phyloP scores from a whole-genome alignment of 1,284 basidiomycete species.

The Apiotrichum gamsii region DNA sequence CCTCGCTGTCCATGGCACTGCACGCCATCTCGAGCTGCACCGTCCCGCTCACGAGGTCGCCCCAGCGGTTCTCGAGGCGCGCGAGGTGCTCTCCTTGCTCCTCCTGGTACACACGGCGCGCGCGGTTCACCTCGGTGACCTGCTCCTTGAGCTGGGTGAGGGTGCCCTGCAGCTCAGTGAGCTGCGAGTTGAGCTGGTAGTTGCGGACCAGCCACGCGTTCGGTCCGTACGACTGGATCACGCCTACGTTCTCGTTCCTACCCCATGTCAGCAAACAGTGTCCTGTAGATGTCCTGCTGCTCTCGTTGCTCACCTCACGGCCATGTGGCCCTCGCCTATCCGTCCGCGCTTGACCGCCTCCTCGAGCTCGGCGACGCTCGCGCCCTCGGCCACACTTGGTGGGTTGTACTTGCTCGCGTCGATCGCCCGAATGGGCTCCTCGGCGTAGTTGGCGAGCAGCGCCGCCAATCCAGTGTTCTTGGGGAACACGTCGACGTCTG shows the following conservation, averaged over 20 bases:
- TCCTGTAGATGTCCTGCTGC: too few relatives aligned
- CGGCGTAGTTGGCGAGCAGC: conserved; percentile 62
- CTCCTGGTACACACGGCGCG: conserved; percentile 64
- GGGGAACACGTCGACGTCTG: conserved; percentile 52
- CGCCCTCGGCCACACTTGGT: conserved; percentile 57
- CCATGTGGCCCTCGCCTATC: conserved; percentile 84
- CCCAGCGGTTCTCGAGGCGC: conserved; percentile 43
- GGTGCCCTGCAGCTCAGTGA: conserved; percentile 64
- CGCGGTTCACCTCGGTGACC: conserved; percentile 75
- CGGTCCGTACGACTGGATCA: conserved; percentile 78
- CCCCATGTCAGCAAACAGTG: too few relatives aligned
- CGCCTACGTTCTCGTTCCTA: conserved; percentile 75
- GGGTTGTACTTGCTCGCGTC: conserved; percentile 76
- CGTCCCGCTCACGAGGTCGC: conserved; percentile 40
- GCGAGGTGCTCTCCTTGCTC: conserved; percentile 39
- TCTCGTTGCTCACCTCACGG: conserved; percentile 65
- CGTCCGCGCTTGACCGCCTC: conserved; percentile 70
- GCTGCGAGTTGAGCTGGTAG: conserved; percentile 72
- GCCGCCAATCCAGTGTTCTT: conserved; percentile 53
- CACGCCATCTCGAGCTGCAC: conserved; percentile 47
- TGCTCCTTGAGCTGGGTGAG: conserved; percentile 66
- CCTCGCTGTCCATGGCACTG: conserved; percentile 43
- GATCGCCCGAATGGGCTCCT: conserved; percentile 55
- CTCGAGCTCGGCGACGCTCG: conserved; percentile 70
- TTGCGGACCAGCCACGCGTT: conserved; percentile 90